These are phyloP conservation scores for Steccherinum ochraceum DNA, from an alignment of 768 basidiomycete species.

Conservation along the genomic window DNA sequence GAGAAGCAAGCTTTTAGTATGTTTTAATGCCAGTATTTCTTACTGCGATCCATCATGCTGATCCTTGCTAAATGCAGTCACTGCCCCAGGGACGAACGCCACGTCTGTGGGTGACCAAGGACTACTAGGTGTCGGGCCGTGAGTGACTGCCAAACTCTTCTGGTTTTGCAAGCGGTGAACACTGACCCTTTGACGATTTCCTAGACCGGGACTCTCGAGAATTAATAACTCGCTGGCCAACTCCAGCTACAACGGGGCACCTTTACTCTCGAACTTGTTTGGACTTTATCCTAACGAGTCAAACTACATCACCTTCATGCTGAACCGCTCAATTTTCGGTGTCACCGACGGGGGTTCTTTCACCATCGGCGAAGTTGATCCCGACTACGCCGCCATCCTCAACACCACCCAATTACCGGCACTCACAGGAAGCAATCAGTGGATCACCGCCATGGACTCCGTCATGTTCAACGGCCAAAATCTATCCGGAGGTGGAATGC, in stretches of 20 bases:
- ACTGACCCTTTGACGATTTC: neutral
- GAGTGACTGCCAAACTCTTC: neutral
- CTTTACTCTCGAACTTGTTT: constrained; percentile 9
- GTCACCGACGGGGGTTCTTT: constrained; percentile 13
- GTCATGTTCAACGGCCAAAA: constrained; percentile 12
- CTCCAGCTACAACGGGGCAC: constrained; percentile 2
- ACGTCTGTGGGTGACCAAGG: constrained; percentile 8
- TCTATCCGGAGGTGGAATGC: constrained; percentile 4
- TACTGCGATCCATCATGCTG: too few species aligned
- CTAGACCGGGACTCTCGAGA: constrained; percentile 1
- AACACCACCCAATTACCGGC: constrained; percentile 4
- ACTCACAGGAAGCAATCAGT: constrained; percentile 1
- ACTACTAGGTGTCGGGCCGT: constrained; percentile 10
- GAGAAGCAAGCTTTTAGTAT: constrained; percentile 11
- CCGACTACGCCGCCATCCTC: neutral
- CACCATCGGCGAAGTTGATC: constrained; percentile 10
- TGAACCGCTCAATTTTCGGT: constrained; percentile 11
- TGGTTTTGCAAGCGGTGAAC: neutral
- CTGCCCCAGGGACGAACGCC: constrained; percentile 10
- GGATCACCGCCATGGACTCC: constrained; percentile 10
- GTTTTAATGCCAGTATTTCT: too few species aligned
- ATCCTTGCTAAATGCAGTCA: too few species aligned
- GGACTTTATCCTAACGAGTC: neutral
- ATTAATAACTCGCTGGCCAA: constrained; percentile 2
- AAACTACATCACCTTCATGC: constrained; percentile 11